A percentile compares a stretch with the other conserved stretches of the same genome.
Evolutionary conservation across 1,284 basidiomycete genomes (phyloP).

Genomic region (Trametes sp.): DNA sequence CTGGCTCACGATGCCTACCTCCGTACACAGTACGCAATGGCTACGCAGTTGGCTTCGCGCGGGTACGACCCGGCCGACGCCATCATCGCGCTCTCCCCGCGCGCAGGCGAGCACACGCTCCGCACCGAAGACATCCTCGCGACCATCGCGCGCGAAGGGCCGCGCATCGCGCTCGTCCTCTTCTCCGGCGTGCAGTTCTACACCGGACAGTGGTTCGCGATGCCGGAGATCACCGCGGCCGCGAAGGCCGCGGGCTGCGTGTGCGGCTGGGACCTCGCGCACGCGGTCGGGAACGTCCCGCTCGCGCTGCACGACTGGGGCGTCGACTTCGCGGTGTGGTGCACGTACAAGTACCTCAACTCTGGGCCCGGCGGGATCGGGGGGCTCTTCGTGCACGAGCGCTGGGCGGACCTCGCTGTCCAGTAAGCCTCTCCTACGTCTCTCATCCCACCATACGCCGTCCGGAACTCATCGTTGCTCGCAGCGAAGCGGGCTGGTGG

Average conservation of each 20-base stretch:
- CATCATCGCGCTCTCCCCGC: conserved; percentile 83
- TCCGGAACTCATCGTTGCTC: conserved; percentile 4
- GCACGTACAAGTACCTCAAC: conserved; percentile 98
- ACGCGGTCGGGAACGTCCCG: conserved; percentile 94
- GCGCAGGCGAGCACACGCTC: conserved; percentile 86
- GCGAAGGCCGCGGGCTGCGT: conserved; percentile 91
- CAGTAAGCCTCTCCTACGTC: conserved; percentile 25
- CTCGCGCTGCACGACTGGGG: conserved; percentile 91
- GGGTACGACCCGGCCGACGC: conserved; percentile 80
- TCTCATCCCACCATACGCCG: background rate
- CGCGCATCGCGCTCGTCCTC: conserved; percentile 86
- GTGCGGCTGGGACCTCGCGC: conserved; percentile 96
- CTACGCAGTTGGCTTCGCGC: conserved; percentile 85
- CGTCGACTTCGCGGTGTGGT: conserved; percentile 98
- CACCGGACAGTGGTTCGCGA: conserved; percentile 96
- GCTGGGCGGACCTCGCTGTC: conserved; percentile 65
- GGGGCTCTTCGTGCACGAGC: conserved; percentile 90
- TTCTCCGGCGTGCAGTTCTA: conserved; percentile 96
- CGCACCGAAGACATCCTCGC: conserved; percentile 90
- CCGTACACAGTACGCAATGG: conserved; percentile 86
- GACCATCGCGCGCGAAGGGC: conserved; percentile 76
- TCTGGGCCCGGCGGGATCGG: conserved; percentile 95
- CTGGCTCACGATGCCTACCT: background rate
- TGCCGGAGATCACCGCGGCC: conserved; percentile 82
- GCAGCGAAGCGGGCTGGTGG: conserved; percentile 96